Evolutionary conservation across 176 grass and related monocot genomes (phyloP).

Genomic region (Musa beccarii): DNA sequence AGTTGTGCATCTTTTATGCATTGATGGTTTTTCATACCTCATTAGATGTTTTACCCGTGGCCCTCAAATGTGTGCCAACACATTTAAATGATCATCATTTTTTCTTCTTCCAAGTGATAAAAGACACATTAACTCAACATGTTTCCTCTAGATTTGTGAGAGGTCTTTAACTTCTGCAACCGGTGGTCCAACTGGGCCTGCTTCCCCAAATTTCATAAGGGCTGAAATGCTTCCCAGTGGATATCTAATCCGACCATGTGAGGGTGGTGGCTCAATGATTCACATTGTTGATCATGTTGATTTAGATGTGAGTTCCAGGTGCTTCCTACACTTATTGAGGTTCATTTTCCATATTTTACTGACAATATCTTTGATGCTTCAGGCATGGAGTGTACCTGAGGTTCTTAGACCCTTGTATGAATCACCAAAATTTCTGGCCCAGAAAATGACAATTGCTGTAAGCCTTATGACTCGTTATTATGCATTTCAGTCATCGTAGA

Average conservation of each 20-base stretch:
- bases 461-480: background rate
- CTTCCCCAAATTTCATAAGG: slow-evolving; percentile 55
- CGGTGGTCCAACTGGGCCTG: slow-evolving; percentile 62
- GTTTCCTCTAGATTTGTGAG: slow-evolving; percentile 60
- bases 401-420: slow-evolving; percentile 89
- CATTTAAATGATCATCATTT: background rate
- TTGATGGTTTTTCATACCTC: background rate
- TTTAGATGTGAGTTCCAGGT: slow-evolving; percentile 57
- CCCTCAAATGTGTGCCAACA: too few species aligned
- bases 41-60: too few species aligned
- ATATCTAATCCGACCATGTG: slow-evolving; percentile 91
- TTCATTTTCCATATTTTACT: background rate
- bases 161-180: slow-evolving; percentile 74
- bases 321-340: background rate
- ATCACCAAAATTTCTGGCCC: slow-evolving; percentile 79
- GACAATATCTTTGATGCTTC: background rate
- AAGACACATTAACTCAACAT: background rate
- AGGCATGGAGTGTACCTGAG: slow-evolving; percentile 90
- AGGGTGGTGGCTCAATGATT: slow-evolving; percentile 96
- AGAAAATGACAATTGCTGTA: slow-evolving; percentile 93
- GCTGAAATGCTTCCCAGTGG: slow-evolving; percentile 83
- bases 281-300: slow-evolving; percentile 97
- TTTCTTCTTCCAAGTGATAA: background rate
- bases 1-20: too few species aligned
- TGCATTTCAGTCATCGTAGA: background rate